phyloP scores from a whole-genome alignment of 1,139 yeast genomes.

The Scheffersomyces parashehatae region DNA sequence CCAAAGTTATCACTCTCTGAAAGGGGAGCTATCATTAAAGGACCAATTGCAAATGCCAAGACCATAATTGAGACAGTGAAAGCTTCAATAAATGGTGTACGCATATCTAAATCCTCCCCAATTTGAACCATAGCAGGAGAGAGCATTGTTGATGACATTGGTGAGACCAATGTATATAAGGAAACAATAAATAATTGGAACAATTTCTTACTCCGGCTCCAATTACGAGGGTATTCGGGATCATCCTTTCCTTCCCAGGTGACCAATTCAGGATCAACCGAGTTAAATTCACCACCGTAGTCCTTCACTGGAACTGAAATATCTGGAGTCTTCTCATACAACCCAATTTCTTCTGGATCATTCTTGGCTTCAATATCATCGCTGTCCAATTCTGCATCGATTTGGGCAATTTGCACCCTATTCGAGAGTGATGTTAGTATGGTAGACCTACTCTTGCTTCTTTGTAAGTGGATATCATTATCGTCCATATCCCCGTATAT shows the following conservation, averaged over 20 bases:
- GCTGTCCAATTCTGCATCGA: conserved; percentile 9
- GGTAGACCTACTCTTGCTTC: conserved; percentile 40
- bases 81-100: conserved; percentile 38
- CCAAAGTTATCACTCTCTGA: conserved; percentile 56
- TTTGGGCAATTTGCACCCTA: conserved; percentile 16
- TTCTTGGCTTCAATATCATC: conserved; percentile 9
- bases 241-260: conserved; percentile 68
- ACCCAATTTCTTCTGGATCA: conserved; percentile 4
- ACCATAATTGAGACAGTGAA: conserved; percentile 60
- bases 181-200: conserved; percentile 51
- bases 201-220: conserved; percentile 45
- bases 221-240: conserved; percentile 61
- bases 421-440: conserved; percentile 38
- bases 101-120: conserved; percentile 41
- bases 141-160: conserved; percentile 59
- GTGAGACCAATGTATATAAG: conserved; percentile 54
- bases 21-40: conserved; percentile 58
- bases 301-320: conserved; percentile 42
- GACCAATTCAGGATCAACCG: conserved; percentile 61
- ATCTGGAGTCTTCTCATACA: conserved; percentile 32
- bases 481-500: conserved; percentile 22
- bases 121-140: conserved; percentile 59
- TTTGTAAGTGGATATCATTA: conserved; percentile 30
- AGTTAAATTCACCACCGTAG: conserved; percentile 51
- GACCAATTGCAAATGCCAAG: conserved; percentile 64